Base-by-base conservation (phyloP, 2,329 filamentous ascomycete genomes). In the Ampelomyces quisqualis region DNA sequence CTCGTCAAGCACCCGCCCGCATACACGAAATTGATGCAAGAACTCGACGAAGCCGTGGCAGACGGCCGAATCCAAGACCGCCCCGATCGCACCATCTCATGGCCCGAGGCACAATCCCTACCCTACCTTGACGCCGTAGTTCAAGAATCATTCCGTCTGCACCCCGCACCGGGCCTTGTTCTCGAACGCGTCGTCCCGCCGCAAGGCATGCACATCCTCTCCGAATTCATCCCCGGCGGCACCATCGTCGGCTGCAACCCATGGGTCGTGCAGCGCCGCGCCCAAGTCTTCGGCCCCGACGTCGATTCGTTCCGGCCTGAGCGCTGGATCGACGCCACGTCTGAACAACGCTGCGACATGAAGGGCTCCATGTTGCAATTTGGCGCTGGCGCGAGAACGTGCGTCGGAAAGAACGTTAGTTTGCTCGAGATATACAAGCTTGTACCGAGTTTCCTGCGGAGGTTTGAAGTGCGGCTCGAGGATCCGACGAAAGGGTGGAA, bases 61-160 rank as follows among this genome's bases (percentile, higher is more conserved):
- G 55, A 68, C 13, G 82, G 82, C 3, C 62, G 53, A 3, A 74
- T 75, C 37, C 64, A 68, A 24, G 53, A 68, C 18, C 64, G 70
- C 2, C 40, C 59, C 0, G 76, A 79, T 11, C 79, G 79, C 5
- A 75, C 82, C 4, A 83, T 89, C 5, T 84, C 81, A 2, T 88
- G 84, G 79, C 62, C 79, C 23, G 83, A 90, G 66, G 77, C 76
- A 34, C 84, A 88, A 62, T 79, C 78, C 39, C 74, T 93, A 2
- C 79, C 81, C 0, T 93, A 90, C 62, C 79, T 93, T 5, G 85
- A 90, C 57, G 87, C 86, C 3, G 83, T 82, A 40, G 77, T 91
- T 55, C 87, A 90, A 58, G 88, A 93, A 65, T 80, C 84, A 4
- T 87, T 90, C 71, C 80, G 86, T 9, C 62, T 89, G 53, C 85